These are phyloP conservation scores for Lentinus tigrinus DNA, from an alignment of 768 basidiomycete genomes.

Conservation along the genomic window DNA sequence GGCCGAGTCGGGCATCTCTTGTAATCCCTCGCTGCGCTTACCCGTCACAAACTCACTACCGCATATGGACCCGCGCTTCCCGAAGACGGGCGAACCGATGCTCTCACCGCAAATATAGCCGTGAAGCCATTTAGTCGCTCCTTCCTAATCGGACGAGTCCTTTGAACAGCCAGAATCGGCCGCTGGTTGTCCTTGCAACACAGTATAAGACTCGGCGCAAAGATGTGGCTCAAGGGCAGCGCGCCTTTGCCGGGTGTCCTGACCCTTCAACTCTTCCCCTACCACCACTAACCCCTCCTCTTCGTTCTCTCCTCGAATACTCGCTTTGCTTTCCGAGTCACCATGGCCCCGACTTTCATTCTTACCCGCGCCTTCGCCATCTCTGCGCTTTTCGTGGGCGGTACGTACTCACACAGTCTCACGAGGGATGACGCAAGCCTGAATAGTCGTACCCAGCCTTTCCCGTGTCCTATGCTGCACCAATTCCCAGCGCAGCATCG, in stretches of 20 bases:
- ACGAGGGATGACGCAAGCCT: neutral
- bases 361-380: slow-evolving; percentile 21
- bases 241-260: neutral
- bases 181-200: neutral
- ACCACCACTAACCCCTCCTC: neutral
- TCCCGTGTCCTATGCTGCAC: neutral
- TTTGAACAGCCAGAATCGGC: neutral
- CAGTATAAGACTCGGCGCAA: neutral
- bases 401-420: neutral
- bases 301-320: neutral
- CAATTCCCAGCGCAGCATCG: neutral
- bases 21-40: neutral
- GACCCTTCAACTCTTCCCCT: neutral
- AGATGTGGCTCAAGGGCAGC: neutral
- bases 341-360: slow-evolving; percentile 16
- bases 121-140: neutral
- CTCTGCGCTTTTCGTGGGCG: slow-evolving; percentile 18
- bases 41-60: neutral
- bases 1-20: neutral
- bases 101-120: neutral
- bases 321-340: neutral
- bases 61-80: neutral
- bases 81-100: neutral
- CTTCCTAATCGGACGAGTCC: neutral
- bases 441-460: neutral